These are phyloP conservation scores for Ophiostoma piceae DNA, from an alignment of 2,329 filamentous ascomycete genomes.

Conservation along the genomic window DNA sequence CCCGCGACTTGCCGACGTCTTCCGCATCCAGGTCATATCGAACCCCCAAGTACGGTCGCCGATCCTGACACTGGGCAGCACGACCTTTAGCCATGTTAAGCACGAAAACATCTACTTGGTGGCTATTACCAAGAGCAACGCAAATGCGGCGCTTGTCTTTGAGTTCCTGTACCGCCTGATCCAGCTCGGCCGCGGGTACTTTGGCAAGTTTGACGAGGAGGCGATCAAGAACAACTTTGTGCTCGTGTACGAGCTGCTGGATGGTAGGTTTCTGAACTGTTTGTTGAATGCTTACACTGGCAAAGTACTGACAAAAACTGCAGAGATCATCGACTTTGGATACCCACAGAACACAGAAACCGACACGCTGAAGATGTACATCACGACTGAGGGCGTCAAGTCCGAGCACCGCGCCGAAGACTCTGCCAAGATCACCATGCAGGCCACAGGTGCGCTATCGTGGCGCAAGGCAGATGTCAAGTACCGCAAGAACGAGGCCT, in stretches of 20 bases:
- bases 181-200: slow-evolving; percentile 86
- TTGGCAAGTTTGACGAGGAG: slow-evolving; percentile 98
- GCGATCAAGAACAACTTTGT: slow-evolving; percentile 99
- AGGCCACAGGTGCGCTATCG: slow-evolving; percentile 92
- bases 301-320: slow-evolving; percentile 24
- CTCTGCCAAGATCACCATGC: slow-evolving; percentile 97
- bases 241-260: slow-evolving; percentile 91
- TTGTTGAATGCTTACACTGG: too few relatives aligned
- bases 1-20: slow-evolving; percentile 94
- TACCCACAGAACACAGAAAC: slow-evolving; percentile 99
- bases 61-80: slow-evolving; percentile 93
- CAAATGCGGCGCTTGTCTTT: slow-evolving; percentile 95
- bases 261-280: too few relatives aligned
- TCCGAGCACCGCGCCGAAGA: slow-evolving; percentile 81
- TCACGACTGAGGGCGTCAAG: slow-evolving; percentile 97
- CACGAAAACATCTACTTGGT: slow-evolving; percentile 99
- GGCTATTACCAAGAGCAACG: slow-evolving; percentile 97
- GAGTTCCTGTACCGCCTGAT: slow-evolving; percentile 95
- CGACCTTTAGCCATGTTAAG: slow-evolving; percentile 98
- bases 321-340: slow-evolving; percentile 97
- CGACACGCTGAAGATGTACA: slow-evolving; percentile 99
- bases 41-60: slow-evolving; percentile 96
- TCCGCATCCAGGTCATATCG: slow-evolving; percentile 98
- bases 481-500: slow-evolving; percentile 98
- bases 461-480: slow-evolving; percentile 98